A percentile compares a stretch with the other conserved stretches of the same genome.
Conservation (phyloP, 2,329 filamentous ascomycete species). For the Aureobasidium lini region DNA sequence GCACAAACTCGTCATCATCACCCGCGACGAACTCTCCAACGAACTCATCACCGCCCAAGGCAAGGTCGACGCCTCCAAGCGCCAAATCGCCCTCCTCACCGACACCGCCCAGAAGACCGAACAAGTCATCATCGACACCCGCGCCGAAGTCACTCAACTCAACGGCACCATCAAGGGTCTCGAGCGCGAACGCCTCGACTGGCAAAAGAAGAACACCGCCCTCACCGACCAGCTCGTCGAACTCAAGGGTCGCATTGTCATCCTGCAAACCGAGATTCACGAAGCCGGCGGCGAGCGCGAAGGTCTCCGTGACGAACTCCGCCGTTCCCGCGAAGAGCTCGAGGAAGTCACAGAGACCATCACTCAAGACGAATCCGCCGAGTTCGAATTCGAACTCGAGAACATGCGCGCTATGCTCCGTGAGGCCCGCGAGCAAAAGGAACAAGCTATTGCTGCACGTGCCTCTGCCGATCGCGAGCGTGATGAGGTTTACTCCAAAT, state of each 20-base stretch:
- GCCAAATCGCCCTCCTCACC: conserved; percentile 20
- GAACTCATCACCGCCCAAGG: conserved; percentile 22
- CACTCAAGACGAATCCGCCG: conserved; percentile 20
- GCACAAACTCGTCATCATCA: conserved; percentile 20
- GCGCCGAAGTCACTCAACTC: conserved; percentile 19
- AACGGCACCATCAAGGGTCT: conserved; percentile 22
- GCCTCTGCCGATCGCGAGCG: conserved; percentile 22
- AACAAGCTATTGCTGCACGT: conserved; percentile 24
- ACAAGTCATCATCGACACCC: conserved; percentile 18
- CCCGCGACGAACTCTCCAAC: conserved; percentile 23
- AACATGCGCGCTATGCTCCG: conserved; percentile 22
- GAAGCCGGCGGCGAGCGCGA: conserved; percentile 20
- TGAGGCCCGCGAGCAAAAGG: conserved; percentile 25
- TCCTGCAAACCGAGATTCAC: conserved; percentile 22
- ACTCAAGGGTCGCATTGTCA: conserved; percentile 21
- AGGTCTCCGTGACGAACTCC: conserved; percentile 20
- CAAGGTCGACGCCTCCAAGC: conserved; percentile 20
- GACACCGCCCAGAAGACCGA: conserved; percentile 21
- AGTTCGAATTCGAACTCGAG: conserved; percentile 26
- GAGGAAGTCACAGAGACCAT: conserved; percentile 24
- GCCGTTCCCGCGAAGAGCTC: conserved; percentile 21
- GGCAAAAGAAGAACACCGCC: conserved; percentile 20
- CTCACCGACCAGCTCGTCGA: conserved; percentile 20
- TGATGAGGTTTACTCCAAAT: conserved; percentile 20
- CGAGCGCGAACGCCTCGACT: conserved; percentile 25